Conservation (phyloP, 2,329 filamentous ascomycete genomes). For the Xylaria sp. region DNA sequence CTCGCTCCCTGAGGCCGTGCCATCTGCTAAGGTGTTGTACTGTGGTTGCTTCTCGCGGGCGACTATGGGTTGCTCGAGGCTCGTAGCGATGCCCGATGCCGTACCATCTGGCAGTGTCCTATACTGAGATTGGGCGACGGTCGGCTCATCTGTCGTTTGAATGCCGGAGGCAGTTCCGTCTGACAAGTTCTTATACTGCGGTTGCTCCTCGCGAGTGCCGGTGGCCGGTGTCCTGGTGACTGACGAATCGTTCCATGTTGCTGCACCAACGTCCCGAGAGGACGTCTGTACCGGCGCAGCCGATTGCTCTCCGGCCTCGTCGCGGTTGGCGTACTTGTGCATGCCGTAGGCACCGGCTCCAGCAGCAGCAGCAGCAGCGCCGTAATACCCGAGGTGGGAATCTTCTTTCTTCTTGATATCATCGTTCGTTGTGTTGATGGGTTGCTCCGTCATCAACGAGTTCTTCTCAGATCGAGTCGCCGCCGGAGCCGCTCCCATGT, state of each 20-base stretch:
- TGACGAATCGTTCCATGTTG: neutral
- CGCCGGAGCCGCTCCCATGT: neutral
- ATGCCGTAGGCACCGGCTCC: constrained; percentile 31
- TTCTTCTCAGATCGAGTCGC: neutral
- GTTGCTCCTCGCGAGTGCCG: neutral
- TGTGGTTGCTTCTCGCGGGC: neutral
- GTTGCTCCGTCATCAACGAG: neutral
- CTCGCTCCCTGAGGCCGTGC: too few species aligned
- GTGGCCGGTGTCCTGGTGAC: too few species aligned
- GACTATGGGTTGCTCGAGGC: too few species aligned
- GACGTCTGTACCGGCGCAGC: neutral
- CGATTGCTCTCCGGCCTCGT: neutral
- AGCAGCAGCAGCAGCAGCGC: constrained; percentile 13
- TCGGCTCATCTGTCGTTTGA: too few species aligned
- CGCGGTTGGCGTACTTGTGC: constrained; percentile 25
- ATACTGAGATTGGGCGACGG: too few species aligned
- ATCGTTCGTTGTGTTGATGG: neutral
- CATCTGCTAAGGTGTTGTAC: neutral
- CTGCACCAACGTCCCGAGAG: neutral
- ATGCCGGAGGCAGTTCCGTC: neutral
- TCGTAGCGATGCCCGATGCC: too few species aligned
- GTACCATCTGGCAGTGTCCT: too few species aligned
- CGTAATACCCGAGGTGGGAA: constrained; percentile 23
- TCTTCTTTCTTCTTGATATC: neutral
- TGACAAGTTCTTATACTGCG: neutral